Conservation (phyloP, 2,329 filamentous ascomycete genomes). For the Aspergillus tamarii region DNA sequence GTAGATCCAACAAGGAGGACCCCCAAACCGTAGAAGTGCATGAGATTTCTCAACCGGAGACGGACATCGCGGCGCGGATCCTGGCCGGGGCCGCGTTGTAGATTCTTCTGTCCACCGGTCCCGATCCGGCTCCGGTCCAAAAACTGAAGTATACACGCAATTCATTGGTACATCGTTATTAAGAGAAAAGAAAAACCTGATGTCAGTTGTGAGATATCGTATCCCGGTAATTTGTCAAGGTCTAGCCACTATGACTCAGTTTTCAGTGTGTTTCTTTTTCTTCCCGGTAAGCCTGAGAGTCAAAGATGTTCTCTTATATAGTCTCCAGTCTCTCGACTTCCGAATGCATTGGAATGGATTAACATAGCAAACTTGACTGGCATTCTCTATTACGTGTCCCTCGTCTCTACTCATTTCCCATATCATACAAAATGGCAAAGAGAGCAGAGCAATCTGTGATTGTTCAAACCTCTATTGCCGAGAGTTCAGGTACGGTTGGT, state of each 20-base stretch:
- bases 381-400: background rate
- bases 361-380: background rate
- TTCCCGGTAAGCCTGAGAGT: background rate
- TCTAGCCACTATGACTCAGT: constrained; percentile 27
- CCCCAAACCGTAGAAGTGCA: background rate
- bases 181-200: too few relatives aligned
- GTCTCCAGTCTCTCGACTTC: background rate
- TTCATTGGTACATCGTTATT: constrained; percentile 7
- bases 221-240: constrained; percentile 17
- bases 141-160: constrained; percentile 4
- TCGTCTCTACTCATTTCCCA: background rate
- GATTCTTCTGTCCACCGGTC: constrained; percentile 23
- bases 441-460: background rate
- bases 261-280: background rate
- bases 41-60: background rate
- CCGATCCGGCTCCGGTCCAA: constrained; percentile 22
- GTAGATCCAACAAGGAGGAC: background rate
- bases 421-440: background rate
- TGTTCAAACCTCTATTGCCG: background rate
- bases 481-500: background rate
- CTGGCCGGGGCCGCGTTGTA: constrained; percentile 25
- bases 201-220: constrained; percentile 11
- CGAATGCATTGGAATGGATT: background rate
- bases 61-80: constrained; percentile 6
- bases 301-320: background rate